A percentile compares a stretch with the other conserved stretches of the same genome.
These are phyloP conservation scores for Mucor ambiguus DNA, from an alignment of 371 early-diverging fungal species.

Conservation along the genomic window DNA sequence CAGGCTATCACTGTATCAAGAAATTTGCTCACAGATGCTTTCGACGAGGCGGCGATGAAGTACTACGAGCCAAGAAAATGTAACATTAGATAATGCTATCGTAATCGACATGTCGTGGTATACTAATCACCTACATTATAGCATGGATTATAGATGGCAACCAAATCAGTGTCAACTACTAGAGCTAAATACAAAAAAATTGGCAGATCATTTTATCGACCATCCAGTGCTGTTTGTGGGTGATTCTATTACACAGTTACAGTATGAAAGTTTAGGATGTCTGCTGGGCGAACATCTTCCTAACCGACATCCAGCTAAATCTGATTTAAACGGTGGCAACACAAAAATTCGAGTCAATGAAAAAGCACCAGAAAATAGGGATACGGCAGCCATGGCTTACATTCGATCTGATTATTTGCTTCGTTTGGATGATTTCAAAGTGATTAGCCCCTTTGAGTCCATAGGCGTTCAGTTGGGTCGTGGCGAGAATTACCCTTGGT, in stretches of 20 bases:
- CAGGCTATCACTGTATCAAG: conserved; percentile 38
- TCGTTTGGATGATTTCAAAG: conserved; percentile 43
- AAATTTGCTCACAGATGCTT: conserved; percentile 53
- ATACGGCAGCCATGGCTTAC: conserved; percentile 33
- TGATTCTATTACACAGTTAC: conserved; percentile 51
- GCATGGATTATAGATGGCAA: conserved; percentile 45
- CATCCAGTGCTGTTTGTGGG: conserved; percentile 48
- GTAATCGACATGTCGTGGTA: not conserved
- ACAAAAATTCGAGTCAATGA: conserved; percentile 28
- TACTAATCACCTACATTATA: conserved; percentile 9
- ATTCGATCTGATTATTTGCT: conserved; percentile 45
- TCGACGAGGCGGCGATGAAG: conserved; percentile 31
- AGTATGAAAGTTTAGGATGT: conserved; percentile 49
- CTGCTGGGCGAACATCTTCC: conserved; percentile 33
- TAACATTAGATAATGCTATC: conserved; percentile 13
- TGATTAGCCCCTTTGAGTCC: conserved; percentile 39
- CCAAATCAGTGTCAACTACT: conserved; percentile 35
- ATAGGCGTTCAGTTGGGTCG: conserved; percentile 41
- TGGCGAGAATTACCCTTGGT: conserved; percentile 52
- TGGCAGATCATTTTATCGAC: conserved; percentile 35
- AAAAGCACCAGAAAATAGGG: conserved; percentile 14
- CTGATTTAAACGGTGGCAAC: conserved; percentile 37
- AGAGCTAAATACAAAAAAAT: conserved; percentile 24
- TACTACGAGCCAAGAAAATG: conserved; percentile 36
- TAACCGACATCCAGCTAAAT: conserved; percentile 18